Evolutionary conservation across 2,329 filamentous ascomycete genomes (phyloP), one percentile per base, ranked within the genome.

Genomic region (Xylaria digitata): DNA sequence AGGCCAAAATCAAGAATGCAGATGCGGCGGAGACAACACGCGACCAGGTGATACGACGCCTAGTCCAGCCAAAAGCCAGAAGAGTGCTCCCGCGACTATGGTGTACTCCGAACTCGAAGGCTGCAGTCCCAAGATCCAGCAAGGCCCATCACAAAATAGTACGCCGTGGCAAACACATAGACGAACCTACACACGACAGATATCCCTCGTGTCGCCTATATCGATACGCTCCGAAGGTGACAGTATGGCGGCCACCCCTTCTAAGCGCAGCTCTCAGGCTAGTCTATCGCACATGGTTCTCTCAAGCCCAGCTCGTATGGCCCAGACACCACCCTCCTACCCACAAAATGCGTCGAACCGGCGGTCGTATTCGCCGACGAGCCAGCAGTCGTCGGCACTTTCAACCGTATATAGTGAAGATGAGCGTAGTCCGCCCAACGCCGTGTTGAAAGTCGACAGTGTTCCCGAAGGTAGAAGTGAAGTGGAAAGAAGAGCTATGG

Each of bases 341-440:
- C 1, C 43, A 13, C 56, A 55, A 23, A 43, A 57, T 9, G 45
- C 23, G 0, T 23, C 23, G 0, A 19, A 52, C 15, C 13, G 30
- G 8, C 70, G 69, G 2, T 69, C 74, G 17, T 74, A 71, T 46
- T 76, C 76, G 0, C 62, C 66, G 30, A 70, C 80, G 3, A 86
- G 83, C 67, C 79, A 84, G 8, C 77, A 80, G 15, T 87, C 85
- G 0, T 87, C 85, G 45, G 82, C 84, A 2, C 77, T 88, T 5
- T 88, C 86, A 3, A 88, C 86, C 0, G 74, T 88, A 5, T 87
- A 87, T 68, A 87, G 85, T 65, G 84, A 83, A 54, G 84, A 85
- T 34, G 85, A 86, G 60, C 77, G 76, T 15, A 72, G 65, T 30
- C 71, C 66, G 8, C 69, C 66, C 2, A 61, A 21, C 17, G 65